Conservation (phyloP, 768 basidiomycete species). For the Russula sp. region DNA sequence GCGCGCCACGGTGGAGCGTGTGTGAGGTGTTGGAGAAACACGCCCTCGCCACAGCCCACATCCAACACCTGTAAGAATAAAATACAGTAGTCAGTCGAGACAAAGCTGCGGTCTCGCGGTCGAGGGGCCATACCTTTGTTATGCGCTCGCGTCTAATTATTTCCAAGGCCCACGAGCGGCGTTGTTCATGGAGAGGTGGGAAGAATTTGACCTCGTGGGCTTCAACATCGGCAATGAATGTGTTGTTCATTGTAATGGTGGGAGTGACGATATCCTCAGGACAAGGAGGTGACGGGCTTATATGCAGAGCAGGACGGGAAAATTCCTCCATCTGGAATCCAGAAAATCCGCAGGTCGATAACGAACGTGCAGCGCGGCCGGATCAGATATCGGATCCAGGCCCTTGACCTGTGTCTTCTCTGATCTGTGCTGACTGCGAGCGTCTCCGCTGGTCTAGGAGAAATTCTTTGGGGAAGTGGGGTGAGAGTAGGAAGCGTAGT, state of each 20-base stretch:
- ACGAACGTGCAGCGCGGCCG: not conserved
- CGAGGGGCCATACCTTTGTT: constrained; percentile 41
- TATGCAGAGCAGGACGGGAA: not conserved
- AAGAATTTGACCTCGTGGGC: constrained; percentile 52
- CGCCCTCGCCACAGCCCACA: constrained; percentile 81
- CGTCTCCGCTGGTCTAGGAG: not conserved
- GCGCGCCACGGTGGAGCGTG: constrained; percentile 71
- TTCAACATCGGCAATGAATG: not conserved
- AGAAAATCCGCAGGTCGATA: not conserved
- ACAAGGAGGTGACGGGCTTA: constrained; percentile 5
- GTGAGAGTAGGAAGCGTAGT: not conserved
- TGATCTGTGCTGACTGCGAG: not conserved
- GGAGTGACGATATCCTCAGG: not conserved
- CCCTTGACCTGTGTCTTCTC: constrained; percentile 6
- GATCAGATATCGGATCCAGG: constrained; percentile 8
- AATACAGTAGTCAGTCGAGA: constrained; percentile 3
- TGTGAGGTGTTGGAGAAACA: constrained; percentile 63
- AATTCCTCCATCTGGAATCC: constrained; percentile 1
- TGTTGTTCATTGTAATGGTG: constrained; percentile 8
- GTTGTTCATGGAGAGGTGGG: constrained; percentile 64
- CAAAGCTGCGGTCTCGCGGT: not conserved
- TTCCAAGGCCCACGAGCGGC: constrained; percentile 69
- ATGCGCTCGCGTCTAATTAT: constrained; percentile 56
- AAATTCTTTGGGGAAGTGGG: not conserved
- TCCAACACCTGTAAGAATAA: constrained; percentile 61